phyloP scores from a whole-genome alignment of 768 basidiomycete species.

The Calocera cornea region DNA sequence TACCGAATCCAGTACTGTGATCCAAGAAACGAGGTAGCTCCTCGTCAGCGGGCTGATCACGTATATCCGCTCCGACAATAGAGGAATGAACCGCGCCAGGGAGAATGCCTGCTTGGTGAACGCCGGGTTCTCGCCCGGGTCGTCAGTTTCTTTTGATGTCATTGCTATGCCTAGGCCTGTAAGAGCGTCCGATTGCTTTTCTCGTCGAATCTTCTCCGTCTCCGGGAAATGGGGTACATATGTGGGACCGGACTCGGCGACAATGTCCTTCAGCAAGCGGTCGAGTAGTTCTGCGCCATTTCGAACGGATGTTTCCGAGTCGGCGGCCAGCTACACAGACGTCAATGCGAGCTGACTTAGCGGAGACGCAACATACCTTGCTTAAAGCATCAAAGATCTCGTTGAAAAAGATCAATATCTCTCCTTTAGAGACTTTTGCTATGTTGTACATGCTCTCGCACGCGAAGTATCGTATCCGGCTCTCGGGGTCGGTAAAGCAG shows the following conservation, averaged over 20 bases:
- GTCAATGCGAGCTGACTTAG: neutral
- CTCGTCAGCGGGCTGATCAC: conserved; percentile 92
- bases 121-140: conserved; percentile 27
- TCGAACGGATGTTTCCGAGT: conserved; percentile 91
- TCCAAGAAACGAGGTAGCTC: conserved; percentile 95
- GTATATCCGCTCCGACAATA: conserved; percentile 84
- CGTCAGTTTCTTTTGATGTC: conserved; percentile 36
- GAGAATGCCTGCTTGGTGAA: conserved; percentile 70
- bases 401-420: conserved; percentile 93
- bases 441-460: conserved; percentile 98
- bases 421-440: conserved; percentile 91
- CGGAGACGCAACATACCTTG: conserved; percentile 48
- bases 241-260: conserved; percentile 88
- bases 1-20: conserved; percentile 86
- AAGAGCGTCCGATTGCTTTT: conserved; percentile 29
- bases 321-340: conserved; percentile 67
- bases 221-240: conserved; percentile 83
- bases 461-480: conserved; percentile 91
- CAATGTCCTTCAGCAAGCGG: conserved; percentile 93
- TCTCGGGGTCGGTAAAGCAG: conserved; percentile 90
- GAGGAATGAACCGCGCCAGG: conserved; percentile 83
- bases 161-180: conserved; percentile 43
- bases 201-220: conserved; percentile 47
- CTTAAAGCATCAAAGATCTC: conserved; percentile 95
- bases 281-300: conserved; percentile 96